Conservation (phyloP, 441 rosid species). For the Erodium moschatum region DNA sequence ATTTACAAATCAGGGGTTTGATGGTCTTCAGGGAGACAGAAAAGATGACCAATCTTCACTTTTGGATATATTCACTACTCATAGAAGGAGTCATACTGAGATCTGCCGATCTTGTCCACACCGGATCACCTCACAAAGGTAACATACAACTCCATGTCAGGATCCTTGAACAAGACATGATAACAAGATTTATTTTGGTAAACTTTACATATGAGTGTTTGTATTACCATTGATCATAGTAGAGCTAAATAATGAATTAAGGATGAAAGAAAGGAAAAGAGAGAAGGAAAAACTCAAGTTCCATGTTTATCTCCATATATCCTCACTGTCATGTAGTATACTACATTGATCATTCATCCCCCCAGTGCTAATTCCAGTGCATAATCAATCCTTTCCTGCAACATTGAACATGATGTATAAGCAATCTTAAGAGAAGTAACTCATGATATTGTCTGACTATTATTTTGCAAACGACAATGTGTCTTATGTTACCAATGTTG, state of each 20-base stretch:
- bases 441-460: neutral
- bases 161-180: neutral
- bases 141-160: neutral
- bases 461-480: neutral
- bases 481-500: neutral
- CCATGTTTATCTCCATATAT: slow-evolving; percentile 13
- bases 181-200: neutral
- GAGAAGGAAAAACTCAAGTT: neutral
- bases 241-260: slow-evolving; percentile 6
- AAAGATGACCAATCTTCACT: neutral
- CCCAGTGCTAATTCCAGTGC: slow-evolving; percentile 86
- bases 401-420: slow-evolving; percentile 19
- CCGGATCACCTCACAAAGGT: neutral
- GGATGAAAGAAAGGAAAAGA: neutral
- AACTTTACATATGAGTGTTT: neutral
- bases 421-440: slow-evolving; percentile 4
- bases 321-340: slow-evolving; percentile 10
- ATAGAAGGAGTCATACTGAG: neutral
- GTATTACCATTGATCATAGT: neutral
- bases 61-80: neutral
- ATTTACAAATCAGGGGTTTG: neutral
- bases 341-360: slow-evolving; percentile 46
- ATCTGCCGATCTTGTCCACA: neutral
- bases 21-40: neutral
- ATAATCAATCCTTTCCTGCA: slow-evolving; percentile 87